Percentiles rank a stretch among this genome's conserved stretches.
Evolutionary conservation across 2,329 filamentous ascomycete species (phyloP).

Genomic region (Fusarium euwallaceae): DNA sequence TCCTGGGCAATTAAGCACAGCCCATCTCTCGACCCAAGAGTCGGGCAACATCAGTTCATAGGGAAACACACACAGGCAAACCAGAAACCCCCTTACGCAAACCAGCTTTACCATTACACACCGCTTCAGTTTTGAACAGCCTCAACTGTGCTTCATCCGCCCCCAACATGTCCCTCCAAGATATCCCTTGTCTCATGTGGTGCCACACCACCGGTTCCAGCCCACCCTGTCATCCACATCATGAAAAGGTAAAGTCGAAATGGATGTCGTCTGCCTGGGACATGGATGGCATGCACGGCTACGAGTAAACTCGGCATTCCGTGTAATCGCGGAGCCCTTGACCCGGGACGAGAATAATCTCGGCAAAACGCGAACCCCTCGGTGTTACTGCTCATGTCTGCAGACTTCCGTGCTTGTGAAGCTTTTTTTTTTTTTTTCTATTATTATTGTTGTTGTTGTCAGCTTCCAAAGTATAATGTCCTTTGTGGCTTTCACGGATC

Average conservation of each 20-base stretch:
- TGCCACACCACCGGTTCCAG: slow-evolving; percentile 30
- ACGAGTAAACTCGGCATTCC: neutral
- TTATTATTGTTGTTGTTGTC: neutral
- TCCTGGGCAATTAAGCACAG: slow-evolving; percentile 35
- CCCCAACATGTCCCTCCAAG: slow-evolving; percentile 4
- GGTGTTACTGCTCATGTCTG: neutral
- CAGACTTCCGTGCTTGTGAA: neutral
- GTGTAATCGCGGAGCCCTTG: slow-evolving; percentile 3
- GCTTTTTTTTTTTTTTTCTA: no score
- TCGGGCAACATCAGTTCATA: slow-evolving; percentile 31
- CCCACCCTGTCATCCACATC: neutral
- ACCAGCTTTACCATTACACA: slow-evolving; percentile 18
- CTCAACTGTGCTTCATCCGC: neutral
- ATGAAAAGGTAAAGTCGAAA: neutral
- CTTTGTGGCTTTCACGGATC: neutral
- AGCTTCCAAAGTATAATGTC: neutral
- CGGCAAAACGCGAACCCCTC: neutral
- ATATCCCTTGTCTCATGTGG: slow-evolving; percentile 31
- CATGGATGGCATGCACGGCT: neutral
- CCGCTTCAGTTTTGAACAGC: slow-evolving; percentile 20
- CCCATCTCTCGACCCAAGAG: slow-evolving; percentile 31
- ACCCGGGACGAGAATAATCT: slow-evolving; percentile 10
- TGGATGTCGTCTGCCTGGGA: neutral
- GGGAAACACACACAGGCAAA: slow-evolving; percentile 7
- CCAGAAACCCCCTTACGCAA: neutral